Conservation (phyloP, 1,139 yeast genomes). For the Groenewaldozyma sp. region DNA sequence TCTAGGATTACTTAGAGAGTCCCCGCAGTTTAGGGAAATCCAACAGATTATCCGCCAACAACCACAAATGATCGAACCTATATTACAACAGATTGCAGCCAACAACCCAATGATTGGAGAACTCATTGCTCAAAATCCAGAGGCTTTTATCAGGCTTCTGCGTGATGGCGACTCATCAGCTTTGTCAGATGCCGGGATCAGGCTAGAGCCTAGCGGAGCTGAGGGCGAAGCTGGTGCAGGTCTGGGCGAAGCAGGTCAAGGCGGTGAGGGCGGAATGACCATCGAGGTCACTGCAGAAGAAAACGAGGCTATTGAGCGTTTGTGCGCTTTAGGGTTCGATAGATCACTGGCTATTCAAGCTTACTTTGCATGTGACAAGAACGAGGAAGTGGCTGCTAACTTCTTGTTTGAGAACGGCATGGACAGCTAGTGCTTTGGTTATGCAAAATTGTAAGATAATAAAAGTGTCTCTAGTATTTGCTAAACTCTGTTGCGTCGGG, state of each 20-base stretch:
- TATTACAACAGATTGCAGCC: slow-evolving; percentile 75
- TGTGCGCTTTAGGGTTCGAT: slow-evolving; percentile 89
- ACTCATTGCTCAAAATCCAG: slow-evolving; percentile 72
- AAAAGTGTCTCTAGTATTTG: neutral
- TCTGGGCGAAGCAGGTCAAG: slow-evolving; percentile 10
- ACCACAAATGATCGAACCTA: slow-evolving; percentile 82
- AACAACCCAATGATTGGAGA: slow-evolving; percentile 81
- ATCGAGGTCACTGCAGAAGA: slow-evolving; percentile 73
- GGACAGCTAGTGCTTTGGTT: slow-evolving; percentile 19
- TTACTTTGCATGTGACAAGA: slow-evolving; percentile 95
- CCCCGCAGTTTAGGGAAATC: slow-evolving; percentile 48
- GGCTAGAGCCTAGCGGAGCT: neutral
- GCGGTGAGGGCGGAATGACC: slow-evolving; percentile 27
- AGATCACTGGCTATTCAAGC: slow-evolving; percentile 83
- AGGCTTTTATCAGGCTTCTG: slow-evolving; percentile 66
- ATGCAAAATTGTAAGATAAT: neutral
- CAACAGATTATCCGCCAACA: slow-evolving; percentile 74
- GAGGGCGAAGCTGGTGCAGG: neutral
- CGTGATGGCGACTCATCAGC: slow-evolving; percentile 28
- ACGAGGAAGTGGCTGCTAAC: slow-evolving; percentile 95
- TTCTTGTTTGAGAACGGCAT: slow-evolving; percentile 51
- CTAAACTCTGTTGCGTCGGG: neutral
- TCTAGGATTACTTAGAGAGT: slow-evolving; percentile 29
- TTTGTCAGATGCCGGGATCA: neutral
- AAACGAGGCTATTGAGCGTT: slow-evolving; percentile 74